phyloP scores from a whole-genome alignment of 1,284 basidiomycete genomes.

The Puccinia triticina region DNA sequence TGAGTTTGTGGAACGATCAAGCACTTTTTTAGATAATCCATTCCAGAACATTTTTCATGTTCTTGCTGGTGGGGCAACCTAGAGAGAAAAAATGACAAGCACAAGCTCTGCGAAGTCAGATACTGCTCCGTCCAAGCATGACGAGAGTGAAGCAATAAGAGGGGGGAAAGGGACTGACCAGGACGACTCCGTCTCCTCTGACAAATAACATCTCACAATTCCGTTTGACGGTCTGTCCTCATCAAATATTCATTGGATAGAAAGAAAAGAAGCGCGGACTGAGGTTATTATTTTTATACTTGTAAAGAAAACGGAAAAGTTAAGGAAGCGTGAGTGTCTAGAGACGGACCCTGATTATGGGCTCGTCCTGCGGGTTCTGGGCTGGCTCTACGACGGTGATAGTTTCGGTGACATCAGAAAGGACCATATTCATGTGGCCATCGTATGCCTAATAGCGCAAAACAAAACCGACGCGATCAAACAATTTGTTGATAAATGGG shows the following conservation, averaged over 20 bases:
- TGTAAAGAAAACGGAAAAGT: not conserved
- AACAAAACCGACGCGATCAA: not conserved
- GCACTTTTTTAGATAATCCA: no score
- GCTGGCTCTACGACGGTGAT: conserved; percentile 83
- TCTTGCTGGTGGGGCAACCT: conserved; percentile 47
- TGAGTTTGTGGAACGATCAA: no score
- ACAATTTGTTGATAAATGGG: not conserved
- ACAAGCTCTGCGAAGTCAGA: not conserved
- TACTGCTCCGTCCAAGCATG: not conserved
- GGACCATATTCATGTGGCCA: conserved; percentile 98
- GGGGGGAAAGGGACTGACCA: conserved; percentile 55
- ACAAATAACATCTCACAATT: conserved; percentile 99
- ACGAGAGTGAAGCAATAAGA: not conserved
- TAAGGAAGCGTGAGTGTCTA: not conserved
- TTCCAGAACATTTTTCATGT: not conserved
- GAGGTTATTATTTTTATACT: not conserved
- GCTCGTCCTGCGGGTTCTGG: conserved; percentile 38
- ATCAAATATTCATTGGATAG: not conserved
- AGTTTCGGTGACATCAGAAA: conserved; percentile 95
- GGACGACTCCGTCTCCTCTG: conserved; percentile 64
- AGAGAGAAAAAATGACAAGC: not conserved
- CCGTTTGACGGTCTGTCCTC: conserved; percentile 78
- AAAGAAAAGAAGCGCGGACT: not conserved
- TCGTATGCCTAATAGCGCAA: conserved; percentile 79
- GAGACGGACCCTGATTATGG: conserved; percentile 59